Base-by-base conservation (phyloP, 352 stramenopile species). In the Peronospora tabacina region DNA sequence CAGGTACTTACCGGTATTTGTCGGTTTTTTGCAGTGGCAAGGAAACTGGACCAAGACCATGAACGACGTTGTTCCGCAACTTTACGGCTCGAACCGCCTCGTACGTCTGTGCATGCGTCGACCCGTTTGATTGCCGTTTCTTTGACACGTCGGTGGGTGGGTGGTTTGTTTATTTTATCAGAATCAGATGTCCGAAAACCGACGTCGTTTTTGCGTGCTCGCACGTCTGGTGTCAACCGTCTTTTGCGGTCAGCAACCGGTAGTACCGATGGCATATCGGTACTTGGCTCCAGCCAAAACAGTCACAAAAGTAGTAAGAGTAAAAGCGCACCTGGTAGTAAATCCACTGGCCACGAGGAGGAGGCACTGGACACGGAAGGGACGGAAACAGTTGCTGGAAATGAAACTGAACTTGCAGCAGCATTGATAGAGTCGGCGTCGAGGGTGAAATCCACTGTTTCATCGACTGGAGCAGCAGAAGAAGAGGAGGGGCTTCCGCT, bases 21-120 rank as follows among this genome's bases (percentile, higher is more conserved):
- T 38, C 53, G 37, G 37, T 44, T 43, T 49, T n/a, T 51, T 42
- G 11, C 24, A 67, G 71, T 75, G 40, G 54, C 72, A 28, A 72
- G 76, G 48, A 85, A 86, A 51, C 76, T 84, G 35, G 76, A 88
- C n/a, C 52, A 61, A 20, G 77, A 88, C 30, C 15, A 72, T 5
- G 77, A 88, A 16, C 65, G 75, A 1, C 70, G 77, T 16, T 72
- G 74, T 16, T 84, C 77, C 0, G 62, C 68, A 20, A 85, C 74
- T 10, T 43, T 88, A 34, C 45, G 72, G 0, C 61, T 84, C 9
- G 76, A 87, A 43, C 59, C 77, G 15, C 66, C 72, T 17, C 58
- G 77, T 88, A 74, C 44, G 76, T 74, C 3, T 20, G 22, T 26
- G 5, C 7, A 5, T 3, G 5, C 5, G 3, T 26, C 22, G 22